Evolutionary conservation across 495 filamentous ascomycete genomes (phyloP).

Genomic region (Annulohypoxylon moriforme): DNA sequence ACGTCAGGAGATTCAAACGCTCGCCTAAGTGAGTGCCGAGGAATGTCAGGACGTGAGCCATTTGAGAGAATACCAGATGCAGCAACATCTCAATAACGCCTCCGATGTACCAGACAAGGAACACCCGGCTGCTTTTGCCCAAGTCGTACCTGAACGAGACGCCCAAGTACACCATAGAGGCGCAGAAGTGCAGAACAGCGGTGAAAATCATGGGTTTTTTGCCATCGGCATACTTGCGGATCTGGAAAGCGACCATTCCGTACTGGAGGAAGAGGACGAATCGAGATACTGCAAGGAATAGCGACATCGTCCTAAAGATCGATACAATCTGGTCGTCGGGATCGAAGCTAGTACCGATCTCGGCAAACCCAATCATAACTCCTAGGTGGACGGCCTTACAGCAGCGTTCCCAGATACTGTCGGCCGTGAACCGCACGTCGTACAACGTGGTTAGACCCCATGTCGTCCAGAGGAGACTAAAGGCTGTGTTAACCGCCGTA

Average conservation of each 20-base stretch:
- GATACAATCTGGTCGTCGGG: constrained; percentile 55
- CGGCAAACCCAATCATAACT: constrained; percentile 72
- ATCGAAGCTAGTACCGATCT: constrained; percentile 67
- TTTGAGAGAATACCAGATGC: constrained; percentile 65
- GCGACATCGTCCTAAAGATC: constrained; percentile 64
- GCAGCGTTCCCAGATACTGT: constrained; percentile 72
- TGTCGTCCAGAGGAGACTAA: constrained; percentile 73
- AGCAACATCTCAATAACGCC: constrained; percentile 65
- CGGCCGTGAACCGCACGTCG: constrained; percentile 75
- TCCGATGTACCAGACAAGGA: constrained; percentile 69
- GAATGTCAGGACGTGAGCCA: constrained; percentile 68
- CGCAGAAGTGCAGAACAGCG: constrained; percentile 54
- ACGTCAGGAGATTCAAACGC: constrained; percentile 72
- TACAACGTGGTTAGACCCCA: constrained; percentile 76
- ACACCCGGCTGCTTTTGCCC: constrained; percentile 50
- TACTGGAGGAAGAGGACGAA: constrained; percentile 70
- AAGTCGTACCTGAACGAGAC: constrained; percentile 52
- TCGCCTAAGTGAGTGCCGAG: constrained; percentile 73
- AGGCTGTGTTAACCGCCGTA: constrained; percentile 58
- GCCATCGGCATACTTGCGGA: constrained; percentile 56
- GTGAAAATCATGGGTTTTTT: constrained; percentile 55
- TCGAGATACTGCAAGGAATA: constrained; percentile 68
- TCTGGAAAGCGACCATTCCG: constrained; percentile 58
- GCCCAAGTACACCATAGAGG: constrained; percentile 62
- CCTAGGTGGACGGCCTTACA: constrained; percentile 73